phyloP scores from a whole-genome alignment of 2,329 filamentous ascomycete genomes.

The Penicillium sp. region DNA sequence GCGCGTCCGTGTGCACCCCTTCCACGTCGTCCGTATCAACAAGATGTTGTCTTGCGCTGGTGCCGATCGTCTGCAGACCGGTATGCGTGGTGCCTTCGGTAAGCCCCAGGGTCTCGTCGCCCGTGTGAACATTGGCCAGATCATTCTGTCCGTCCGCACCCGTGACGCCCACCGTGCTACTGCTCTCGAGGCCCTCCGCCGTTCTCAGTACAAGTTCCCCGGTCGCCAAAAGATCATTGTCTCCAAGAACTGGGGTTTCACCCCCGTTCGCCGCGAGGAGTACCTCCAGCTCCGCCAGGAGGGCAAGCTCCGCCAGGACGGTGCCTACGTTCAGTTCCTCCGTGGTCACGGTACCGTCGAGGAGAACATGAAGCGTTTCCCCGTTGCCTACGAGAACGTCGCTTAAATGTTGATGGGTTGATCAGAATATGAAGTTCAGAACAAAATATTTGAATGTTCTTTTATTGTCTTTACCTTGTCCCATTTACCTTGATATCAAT shows the following conservation, averaged over 20 bases:
- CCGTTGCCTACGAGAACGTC: slow-evolving; percentile 67
- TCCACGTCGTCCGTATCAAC: slow-evolving; percentile 99
- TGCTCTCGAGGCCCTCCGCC: slow-evolving; percentile 97
- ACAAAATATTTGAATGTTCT: slow-evolving; percentile 25
- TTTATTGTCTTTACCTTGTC: slow-evolving; percentile 19
- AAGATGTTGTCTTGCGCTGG: slow-evolving; percentile 99
- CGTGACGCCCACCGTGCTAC: slow-evolving; percentile 88
- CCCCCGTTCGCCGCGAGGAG: slow-evolving; percentile 93
- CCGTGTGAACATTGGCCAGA: slow-evolving; percentile 99
- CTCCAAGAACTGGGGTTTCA: slow-evolving; percentile 99
- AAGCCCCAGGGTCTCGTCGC: slow-evolving; percentile 99
- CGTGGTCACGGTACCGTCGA: slow-evolving; percentile 83
- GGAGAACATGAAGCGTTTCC: slow-evolving; percentile 92
- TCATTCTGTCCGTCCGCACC: slow-evolving; percentile 94
- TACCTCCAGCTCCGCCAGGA: slow-evolving; percentile 94
- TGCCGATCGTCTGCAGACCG: slow-evolving; percentile 99
- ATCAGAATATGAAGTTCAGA: slow-evolving; percentile 29
- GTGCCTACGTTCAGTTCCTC: slow-evolving; percentile 99
- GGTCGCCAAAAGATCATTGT: slow-evolving; percentile 99
- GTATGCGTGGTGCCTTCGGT: slow-evolving; percentile 99
- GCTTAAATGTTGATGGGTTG: slow-evolving; percentile 41
- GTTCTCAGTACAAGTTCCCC: slow-evolving; percentile 99
- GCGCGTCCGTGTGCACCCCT: slow-evolving; percentile 85
- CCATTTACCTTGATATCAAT: slow-evolving; percentile 23
- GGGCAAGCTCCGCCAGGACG: slow-evolving; percentile 92